These are phyloP conservation scores for Flueggea neowawraea DNA, from an alignment of 441 rosid genomes.

Conservation along the genomic window DNA sequence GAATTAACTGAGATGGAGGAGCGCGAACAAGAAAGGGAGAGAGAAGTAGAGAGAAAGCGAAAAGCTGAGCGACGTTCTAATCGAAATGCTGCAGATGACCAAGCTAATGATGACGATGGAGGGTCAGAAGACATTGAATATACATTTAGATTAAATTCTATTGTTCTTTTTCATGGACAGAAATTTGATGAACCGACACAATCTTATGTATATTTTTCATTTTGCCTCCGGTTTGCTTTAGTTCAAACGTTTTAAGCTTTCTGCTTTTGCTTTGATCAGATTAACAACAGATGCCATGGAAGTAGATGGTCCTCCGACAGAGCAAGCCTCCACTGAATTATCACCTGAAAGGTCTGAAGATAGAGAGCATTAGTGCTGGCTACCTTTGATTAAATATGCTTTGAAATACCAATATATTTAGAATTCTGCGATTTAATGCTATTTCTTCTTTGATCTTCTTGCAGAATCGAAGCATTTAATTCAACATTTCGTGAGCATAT, in stretches of 20 bases:
- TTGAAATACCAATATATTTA: slow-evolving; percentile 1
- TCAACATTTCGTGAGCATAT: slow-evolving; percentile 74
- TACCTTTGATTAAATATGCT: not conserved
- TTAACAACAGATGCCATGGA: slow-evolving; percentile 70
- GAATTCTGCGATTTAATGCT: not conserved
- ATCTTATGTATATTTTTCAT: not conserved
- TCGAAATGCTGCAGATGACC: slow-evolving; percentile 27
- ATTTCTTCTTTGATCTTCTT: slow-evolving; percentile 7
- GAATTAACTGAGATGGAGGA: slow-evolving; percentile 98
- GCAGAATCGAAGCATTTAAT: slow-evolving; percentile 76
- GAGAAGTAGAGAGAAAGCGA: slow-evolving; percentile 57
- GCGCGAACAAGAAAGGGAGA: slow-evolving; percentile 78
- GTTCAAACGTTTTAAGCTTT: slow-evolving; percentile 4
- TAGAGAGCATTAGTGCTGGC: slow-evolving; percentile 2
- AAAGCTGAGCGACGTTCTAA: slow-evolving; percentile 30
- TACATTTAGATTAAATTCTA: not conserved
- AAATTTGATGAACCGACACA: too few relatives aligned
- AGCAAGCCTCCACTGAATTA: slow-evolving; percentile 35
- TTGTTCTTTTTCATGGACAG: not conserved
- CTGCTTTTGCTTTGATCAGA: slow-evolving; percentile 30
- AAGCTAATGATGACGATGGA: slow-evolving; percentile 25
- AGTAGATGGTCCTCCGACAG: slow-evolving; percentile 60
- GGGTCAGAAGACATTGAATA: slow-evolving; percentile 37
- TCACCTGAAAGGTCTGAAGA: slow-evolving; percentile 57
- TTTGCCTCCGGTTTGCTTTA: not conserved